Evolutionary conservation across 805 yeast genomes (phyloP), one percentile per base, ranked within the genome.

Genomic region (Wickerhamiella dianesei): DNA sequence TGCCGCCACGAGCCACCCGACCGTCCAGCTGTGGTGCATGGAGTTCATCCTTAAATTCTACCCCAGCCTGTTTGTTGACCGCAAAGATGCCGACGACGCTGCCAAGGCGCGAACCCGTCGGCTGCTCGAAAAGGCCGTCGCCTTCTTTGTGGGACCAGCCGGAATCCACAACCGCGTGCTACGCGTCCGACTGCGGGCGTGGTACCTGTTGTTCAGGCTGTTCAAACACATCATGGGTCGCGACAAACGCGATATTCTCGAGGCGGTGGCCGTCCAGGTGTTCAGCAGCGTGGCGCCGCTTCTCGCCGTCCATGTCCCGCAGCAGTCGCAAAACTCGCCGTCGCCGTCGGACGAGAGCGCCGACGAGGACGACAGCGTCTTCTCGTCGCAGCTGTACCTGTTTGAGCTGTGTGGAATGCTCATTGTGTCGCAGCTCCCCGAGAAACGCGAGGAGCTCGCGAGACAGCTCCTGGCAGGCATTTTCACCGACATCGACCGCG

Each of bases 161-260:
- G 97, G 96, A 14, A 74, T 89, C 51, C 87, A 85, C 62, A 85
- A 81, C 64, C 69, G 72, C 3, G 71, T 74, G 53, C 81, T 74
- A 48, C 81, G 77, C 51, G 96, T 88, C 3, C 78, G 87, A 56
- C 71, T 77, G 47, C 78, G 96, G 61, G 74, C 94, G 39, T 92
- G 97, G 96, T 89, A 85, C 61, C 68, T 88, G 52, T 85, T 89
- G 56, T 80, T 80, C 58, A 75, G 94, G 61, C 83, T 88, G 57
- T 72, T 87, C 50, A 85, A 82, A 59, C 68, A 81, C 42, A 80
- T 89, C 1, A 25, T 25, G 32, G 12, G 32, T 12, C 32, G 32
- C 12, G 32, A 25, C 32, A 81, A 48, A 16, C 41, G 79, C 58
- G 86, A 87, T 35, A 66, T 74, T 43, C 64, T 79, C 37, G 73